Conservation (phyloP, 352 stramenopile genomes). For the Lagenidium sp. region DNA sequence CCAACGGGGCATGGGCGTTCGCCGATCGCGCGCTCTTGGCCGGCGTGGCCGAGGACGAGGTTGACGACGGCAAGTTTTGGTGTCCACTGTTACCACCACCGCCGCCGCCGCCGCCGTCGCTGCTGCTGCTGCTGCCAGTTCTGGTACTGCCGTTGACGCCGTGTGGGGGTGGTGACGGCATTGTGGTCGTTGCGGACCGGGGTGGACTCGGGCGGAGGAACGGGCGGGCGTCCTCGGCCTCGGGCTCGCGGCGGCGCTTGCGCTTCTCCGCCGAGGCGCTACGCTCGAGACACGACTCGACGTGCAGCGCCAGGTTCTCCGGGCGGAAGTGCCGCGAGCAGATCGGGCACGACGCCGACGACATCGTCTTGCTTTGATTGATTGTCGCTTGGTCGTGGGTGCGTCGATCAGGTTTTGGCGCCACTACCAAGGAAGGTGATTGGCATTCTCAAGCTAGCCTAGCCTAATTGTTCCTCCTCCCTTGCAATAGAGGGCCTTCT, state of each 20-base stretch:
- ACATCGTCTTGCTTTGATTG: constrained; percentile 20
- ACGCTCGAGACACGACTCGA: constrained; percentile 44
- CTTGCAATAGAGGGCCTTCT: no score
- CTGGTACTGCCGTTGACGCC: no score
- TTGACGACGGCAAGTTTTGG: no score
- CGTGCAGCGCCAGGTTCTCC: constrained; percentile 68
- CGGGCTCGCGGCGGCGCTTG: constrained; percentile 24
- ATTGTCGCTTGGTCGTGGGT: no score
- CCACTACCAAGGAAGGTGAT: no score
- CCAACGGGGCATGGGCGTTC: constrained; percentile 34
- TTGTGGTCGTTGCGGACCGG: not conserved
- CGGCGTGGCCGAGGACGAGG: not conserved
- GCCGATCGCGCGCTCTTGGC: not conserved
- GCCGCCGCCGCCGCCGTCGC: not conserved
- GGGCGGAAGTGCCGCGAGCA: constrained; percentile 65
- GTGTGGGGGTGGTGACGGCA: not conserved
- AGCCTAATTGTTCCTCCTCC: no score
- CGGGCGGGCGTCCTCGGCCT: not conserved
- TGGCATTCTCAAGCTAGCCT: no score
- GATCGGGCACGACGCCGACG: constrained; percentile 49
- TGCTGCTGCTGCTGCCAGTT: no score
- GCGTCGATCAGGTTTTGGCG: no score
- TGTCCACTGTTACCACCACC: no score
- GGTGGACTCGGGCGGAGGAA: not conserved
- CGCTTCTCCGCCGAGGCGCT: constrained; percentile 30